Evolutionary conservation across 768 basidiomycete species (phyloP), one percentile per base, ranked within the genome.

Genomic region (Podaxis sp.): DNA sequence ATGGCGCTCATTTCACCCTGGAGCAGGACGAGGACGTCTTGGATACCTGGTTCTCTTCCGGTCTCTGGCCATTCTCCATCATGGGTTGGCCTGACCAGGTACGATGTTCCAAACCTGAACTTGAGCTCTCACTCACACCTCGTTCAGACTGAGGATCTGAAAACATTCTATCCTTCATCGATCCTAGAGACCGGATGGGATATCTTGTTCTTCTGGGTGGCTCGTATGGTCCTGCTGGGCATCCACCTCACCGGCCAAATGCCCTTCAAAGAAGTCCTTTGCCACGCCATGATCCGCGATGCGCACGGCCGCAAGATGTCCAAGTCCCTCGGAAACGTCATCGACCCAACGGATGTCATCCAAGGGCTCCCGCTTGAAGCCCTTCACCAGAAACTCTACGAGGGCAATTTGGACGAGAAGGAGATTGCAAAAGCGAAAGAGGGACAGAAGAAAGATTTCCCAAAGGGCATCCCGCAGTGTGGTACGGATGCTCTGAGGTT

Each of bases 141-240:
- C 5, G 33, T 63, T 50, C 65, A 94, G 93, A 95, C 94, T 0
- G 64, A 77, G 3, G 96, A 98, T 71, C 67, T 93, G 46, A 73
- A 87, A 66, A 78, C 80, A 33, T 98, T 93, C 79, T 99, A 96
- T 74, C 97, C 97, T 0, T 77, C 93, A 2, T 85, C 88, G n/a
- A 68, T 98, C 49, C 85, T 98, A 33, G 97, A 98, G 77, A 99
- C 97, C 0, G 97, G 97, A 51, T 98, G 97, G 96, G 97, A 98
- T 66, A 98, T 98, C 69, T 75, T 99, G n/a, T 96, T 96, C 83
- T 98, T 98, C 85, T 99, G 97, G 97, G 96, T 98, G 6, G 96
- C 97, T 15, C 90, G 97, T 47, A 99, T 98, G 96, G 96, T 92
- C 54, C 78, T 99, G 70, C 86, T 98, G 38, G 96, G 97, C 47